Evolutionary conservation across 768 basidiomycete genomes (phyloP), one percentile per base, ranked within the genome.

Genomic region (Rhodotorula paludigena): DNA sequence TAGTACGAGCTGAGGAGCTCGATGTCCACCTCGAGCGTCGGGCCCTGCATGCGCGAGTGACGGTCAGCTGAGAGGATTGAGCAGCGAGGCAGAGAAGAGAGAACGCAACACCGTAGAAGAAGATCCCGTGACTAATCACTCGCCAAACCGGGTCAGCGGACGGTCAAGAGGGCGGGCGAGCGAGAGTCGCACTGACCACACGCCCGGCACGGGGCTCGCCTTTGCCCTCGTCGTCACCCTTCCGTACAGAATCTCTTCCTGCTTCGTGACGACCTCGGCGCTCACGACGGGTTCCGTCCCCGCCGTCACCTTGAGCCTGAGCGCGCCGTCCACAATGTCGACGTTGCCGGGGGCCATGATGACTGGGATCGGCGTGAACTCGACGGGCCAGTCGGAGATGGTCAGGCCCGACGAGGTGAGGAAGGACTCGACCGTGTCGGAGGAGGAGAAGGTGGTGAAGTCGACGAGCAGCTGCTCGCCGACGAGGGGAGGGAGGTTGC

Each of bases 171-270:
- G n/a, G n/a, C n/a, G n/a, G 38, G 30, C 2, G 30, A 45, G 28
- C 10, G 9, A 12, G 28, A 18, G 25, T 16, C 11, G 14, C 21
- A 33, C 64, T 35, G 35, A 59, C 41, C 64, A 66, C 0, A 66
- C 64, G 11, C 64, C 64, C 11, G 41, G 12, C 0, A 60, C 52
- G 9, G 64, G 57, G 16, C 52, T 60, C 47, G 58, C 64, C 52
- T 60, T 59, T 11, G 53, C 42, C 33, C 64, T 18, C 10, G 64
- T 66, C 51, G 64, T 66, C 20, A 66, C 64, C 36, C 23, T 53
- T 7, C 64, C 64, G 39, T 39, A 66, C 3, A 66, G 45, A 32
- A 51, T 51, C 5, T 30, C 25, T 5, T 15, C 9, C 28, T 52
- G 44, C 3, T 4, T 28, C 18, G 64, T 65, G 14, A 23, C 49